A percentile compares a stretch with the other conserved stretches of the same genome.
phyloP scores from a whole-genome alignment of 2,329 filamentous ascomycete genomes.

The Arthrobotrys entomopaga region DNA sequence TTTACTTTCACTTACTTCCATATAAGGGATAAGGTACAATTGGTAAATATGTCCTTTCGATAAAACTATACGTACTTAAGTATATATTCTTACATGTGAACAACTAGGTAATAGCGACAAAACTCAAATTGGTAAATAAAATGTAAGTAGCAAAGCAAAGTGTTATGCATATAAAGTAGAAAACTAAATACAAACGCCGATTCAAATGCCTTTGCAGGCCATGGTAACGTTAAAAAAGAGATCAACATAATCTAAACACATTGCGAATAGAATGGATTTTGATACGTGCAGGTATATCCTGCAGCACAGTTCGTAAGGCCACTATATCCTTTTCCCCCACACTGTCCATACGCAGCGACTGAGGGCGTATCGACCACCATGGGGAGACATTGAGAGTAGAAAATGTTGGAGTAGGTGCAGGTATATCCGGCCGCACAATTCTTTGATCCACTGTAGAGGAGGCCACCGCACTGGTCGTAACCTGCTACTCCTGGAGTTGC shows the following conservation, averaged over 20 bases:
- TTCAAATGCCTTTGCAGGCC: too few species aligned
- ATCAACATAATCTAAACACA: background rate
- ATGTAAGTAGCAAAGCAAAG: too few species aligned
- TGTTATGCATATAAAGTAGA: too few species aligned
- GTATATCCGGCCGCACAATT: slow-evolving; percentile 33
- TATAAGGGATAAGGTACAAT: too few species aligned
- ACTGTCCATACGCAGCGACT: slow-evolving; percentile 30
- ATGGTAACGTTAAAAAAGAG: too few species aligned
- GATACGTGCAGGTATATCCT: slow-evolving; percentile 18
- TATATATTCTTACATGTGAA: too few species aligned
- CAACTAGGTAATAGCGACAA: too few species aligned
- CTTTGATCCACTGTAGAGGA: slow-evolving; percentile 17
- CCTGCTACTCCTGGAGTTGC: slow-evolving; percentile 12
- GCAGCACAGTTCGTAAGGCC: slow-evolving; percentile 11
- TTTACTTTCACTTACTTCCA: too few species aligned
- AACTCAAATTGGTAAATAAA: too few species aligned
- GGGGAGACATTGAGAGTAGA: slow-evolving; percentile 52
- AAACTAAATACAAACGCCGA: too few species aligned
- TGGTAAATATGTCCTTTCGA: too few species aligned
- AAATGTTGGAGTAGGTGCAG: slow-evolving; percentile 33
- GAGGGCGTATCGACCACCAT: slow-evolving; percentile 14
- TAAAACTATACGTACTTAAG: too few species aligned
- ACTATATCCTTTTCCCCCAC: slow-evolving; percentile 15
- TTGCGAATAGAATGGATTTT: slow-evolving; percentile 35
- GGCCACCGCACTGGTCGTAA: slow-evolving; percentile 27